A percentile compares a stretch with the other conserved stretches of the same genome.
These are phyloP conservation scores for Diplocarpon mali DNA, from an alignment of 2,329 filamentous ascomycete species.

Conservation along the genomic window DNA sequence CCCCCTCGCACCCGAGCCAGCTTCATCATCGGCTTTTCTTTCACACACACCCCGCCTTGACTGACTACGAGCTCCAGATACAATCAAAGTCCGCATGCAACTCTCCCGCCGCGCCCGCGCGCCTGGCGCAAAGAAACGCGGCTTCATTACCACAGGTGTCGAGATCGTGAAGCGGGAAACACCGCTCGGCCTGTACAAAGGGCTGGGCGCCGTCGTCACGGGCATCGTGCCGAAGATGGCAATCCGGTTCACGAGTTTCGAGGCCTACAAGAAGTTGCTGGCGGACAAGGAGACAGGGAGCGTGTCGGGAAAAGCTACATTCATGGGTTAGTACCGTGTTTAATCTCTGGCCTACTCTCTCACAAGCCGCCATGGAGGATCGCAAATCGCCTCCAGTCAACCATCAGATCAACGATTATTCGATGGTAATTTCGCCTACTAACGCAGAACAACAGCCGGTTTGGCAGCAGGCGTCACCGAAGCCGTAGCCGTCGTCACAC, in stretches of 20 bases:
- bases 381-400: too few relatives aligned
- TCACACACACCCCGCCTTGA: not conserved
- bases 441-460: conserved; percentile 46
- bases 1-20: not conserved
- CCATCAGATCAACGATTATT: not conserved
- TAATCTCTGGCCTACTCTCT: too few relatives aligned
- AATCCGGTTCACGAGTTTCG: conserved; percentile 95
- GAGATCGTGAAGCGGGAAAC: conserved; percentile 88
- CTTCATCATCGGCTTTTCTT: too few relatives aligned
- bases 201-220: conserved; percentile 88
- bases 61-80: conserved; percentile 44
- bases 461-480: conserved; percentile 90
- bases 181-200: conserved; percentile 89
- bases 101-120: conserved; percentile 75
- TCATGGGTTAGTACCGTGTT: conserved; percentile 42
- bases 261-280: conserved; percentile 81
- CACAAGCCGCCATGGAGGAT: too few relatives aligned
- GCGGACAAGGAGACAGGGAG: conserved; percentile 55
- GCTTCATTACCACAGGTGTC: conserved; percentile 75
- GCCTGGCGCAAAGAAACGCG: conserved; percentile 72
- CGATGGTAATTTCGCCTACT: not conserved
- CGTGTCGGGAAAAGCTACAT: conserved; percentile 62
- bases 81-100: conserved; percentile 99
- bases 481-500: conserved; percentile 90
- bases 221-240: conserved; percentile 99